Base-by-base conservation (phyloP, 1,284 basidiomycete species). In the Anthracocystis walkeri region DNA sequence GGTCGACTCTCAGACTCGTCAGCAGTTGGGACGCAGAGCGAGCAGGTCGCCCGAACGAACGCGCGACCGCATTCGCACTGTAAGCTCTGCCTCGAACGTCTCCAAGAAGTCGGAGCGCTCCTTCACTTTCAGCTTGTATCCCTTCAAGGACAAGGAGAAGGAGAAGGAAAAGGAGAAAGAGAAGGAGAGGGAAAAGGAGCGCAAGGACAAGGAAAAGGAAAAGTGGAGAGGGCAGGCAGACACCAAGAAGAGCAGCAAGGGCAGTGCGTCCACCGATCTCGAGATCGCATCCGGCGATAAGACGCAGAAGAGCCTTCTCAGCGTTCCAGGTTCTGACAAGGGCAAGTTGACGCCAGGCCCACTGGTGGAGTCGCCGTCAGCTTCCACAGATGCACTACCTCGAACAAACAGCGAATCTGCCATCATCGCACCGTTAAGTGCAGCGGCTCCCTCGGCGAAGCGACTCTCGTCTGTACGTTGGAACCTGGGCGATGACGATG, bases 101-200 rank as follows among this genome's bases (percentile, higher is more conserved):
- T 71, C 74, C 54, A 76, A 68, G 31, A 71, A 65, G 58, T 68
- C 68, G 25, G 74, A 76, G 20, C 58, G 64, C n/a, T 55, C 65
- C 10, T 72, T 68, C 51, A 58, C 62, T 18, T 76, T 75, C 38
- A 60, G 59, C n/a, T 42, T 63, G 1, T 27, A 35, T n/a, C 50
- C 51, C 8, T 54, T 40, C 23, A 65, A 69, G 41, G 66, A 75
- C 23, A 65, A 71, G 51, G 57, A 61, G 7, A 67, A 55, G 52
- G 69, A 56, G 2, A 63, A 58, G 35, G 45, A 51, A 14, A 65
- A 58, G 42, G 57, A 53, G 20, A 45, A 41, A n/a, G 41, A 38
- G 11, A 54, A 42, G 60, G 44, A 46, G 14, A 33, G 35, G 25
- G 35, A 49, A 16, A 31, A 46, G 40, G 29, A 48, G 29, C 52